Percentiles rank a stretch among this genome's conserved stretches.
These are phyloP conservation scores for Talaromyces sp. DNA, from an alignment of 2,329 filamentous ascomycete species.

Conservation along the genomic window DNA sequence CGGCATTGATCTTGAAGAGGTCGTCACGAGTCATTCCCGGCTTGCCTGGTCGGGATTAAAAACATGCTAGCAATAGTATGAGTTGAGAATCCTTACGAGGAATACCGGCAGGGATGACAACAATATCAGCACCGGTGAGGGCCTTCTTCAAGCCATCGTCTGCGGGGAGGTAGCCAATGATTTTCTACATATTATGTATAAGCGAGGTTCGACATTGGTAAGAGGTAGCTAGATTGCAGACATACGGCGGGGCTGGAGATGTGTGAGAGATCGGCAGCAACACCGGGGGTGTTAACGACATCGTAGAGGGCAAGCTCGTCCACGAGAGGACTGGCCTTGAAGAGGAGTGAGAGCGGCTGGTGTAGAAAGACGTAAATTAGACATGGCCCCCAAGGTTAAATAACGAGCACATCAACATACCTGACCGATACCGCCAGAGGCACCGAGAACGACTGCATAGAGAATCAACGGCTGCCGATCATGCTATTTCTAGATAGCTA, in stretches of 20 bases:
- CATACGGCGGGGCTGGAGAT: conserved; percentile 84
- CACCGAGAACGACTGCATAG: conserved; percentile 73
- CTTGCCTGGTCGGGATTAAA: conserved; percentile 64
- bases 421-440: conserved; percentile 97
- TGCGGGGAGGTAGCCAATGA: conserved; percentile 83
- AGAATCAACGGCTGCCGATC: neutral
- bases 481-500: neutral
- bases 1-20: conserved; percentile 99
- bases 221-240: conserved; percentile 29
- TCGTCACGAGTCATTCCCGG: conserved; percentile 99
- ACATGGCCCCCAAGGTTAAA: neutral
- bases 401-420: conserved; percentile 46
- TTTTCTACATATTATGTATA: conserved; percentile 58
- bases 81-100: conserved; percentile 65
- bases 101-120: conserved; percentile 96
- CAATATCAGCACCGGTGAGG: conserved; percentile 88
- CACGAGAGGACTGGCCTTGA: conserved; percentile 84
- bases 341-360: conserved; percentile 90
- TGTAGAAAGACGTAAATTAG: conserved; percentile 38
- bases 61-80: conserved; percentile 19
- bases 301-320: conserved; percentile 96
- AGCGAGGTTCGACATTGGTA: conserved; percentile 20
- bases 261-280: conserved; percentile 93
- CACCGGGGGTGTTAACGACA: conserved; percentile 98
- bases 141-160: conserved; percentile 79